Evolutionary conservation across 2,329 filamentous ascomycete species (phyloP), one percentile per base, ranked within the genome.

Genomic region (Ophiostoma piceae): DNA sequence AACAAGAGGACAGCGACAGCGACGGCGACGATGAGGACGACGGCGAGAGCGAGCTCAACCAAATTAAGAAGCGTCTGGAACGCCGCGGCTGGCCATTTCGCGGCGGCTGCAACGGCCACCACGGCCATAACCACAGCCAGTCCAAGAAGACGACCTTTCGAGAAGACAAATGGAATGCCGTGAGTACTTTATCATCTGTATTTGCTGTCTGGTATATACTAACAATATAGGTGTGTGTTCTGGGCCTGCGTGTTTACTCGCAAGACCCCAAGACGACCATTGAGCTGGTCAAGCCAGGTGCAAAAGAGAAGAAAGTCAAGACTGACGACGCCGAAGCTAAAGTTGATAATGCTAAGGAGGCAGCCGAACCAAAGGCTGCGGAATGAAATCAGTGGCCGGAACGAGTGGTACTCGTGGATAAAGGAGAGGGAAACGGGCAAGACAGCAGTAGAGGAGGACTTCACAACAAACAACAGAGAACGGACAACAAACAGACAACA

Each of bases 181-280:
- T 67, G 14, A 35, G 66, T 29, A 29, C 26, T 29, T 29, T 29
- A 29, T 29, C 26, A 29, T 29, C 26, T 2, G 2, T 29, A 29
- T 29, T 29, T 29, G 26, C 26, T 29, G 26, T 29, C 8, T 35
- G 6, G 6, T 11, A 6, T 16, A n/a, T 7, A 32, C 32, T 65
- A 39, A 65, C 60, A 11, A 26, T 3, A n/a, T 16, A 65, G 67
- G 69, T 68, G 16, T 71, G 69, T n/a, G 47, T 71, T 1, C 35
- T 71, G 1, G 69, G 67, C 1, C 54, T 71, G 60, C 69, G 69
- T 19, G 69, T 71, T 5, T 71, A 68, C 29, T 54, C 69, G n/a
- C 62, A 66, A 11, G 69, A 68, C 12, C 26, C 67, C 9, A 37
- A 26, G 4, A 66, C 67, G 9, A 37, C 67, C 1, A 66, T 71